Conservation (phyloP, 768 basidiomycete genomes). For the Trametes villosa region DNA sequence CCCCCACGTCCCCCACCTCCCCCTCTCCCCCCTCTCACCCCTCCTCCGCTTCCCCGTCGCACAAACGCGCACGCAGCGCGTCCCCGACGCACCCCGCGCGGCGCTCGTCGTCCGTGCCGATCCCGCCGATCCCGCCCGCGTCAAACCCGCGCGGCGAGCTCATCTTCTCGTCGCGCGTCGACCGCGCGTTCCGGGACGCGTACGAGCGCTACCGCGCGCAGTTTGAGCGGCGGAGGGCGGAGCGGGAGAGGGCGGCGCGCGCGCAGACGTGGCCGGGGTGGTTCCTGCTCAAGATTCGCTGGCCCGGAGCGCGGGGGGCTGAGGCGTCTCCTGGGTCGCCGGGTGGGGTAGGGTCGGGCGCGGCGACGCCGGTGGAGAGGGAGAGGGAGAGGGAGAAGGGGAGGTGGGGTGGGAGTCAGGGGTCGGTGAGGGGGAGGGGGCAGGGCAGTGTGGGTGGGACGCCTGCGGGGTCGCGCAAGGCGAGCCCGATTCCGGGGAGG, state of each 20-base stretch:
- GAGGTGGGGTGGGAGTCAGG: background rate
- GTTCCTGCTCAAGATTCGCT: conserved; percentile 33
- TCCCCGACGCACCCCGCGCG: conserved; percentile 36
- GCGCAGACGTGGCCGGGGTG: conserved; percentile 39
- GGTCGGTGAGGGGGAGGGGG: background rate
- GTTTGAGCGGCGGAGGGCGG: conserved; percentile 81
- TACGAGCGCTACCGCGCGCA: conserved; percentile 91
- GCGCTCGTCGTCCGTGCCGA: conserved; percentile 51
- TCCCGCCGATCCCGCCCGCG: conserved; percentile 87
- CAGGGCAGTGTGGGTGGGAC: background rate
- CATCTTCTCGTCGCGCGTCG: conserved; percentile 91
- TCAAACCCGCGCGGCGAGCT: conserved; percentile 93
- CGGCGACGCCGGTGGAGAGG: background rate
- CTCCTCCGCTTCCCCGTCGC: background rate
- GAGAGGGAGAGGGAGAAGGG: background rate
- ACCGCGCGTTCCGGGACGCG: conserved; percentile 78
- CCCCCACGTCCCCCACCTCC: conserved; percentile 42
- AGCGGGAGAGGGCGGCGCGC: conserved; percentile 50
- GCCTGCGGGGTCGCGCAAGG: conserved; percentile 5
- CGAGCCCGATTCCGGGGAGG: conserved; percentile 5
- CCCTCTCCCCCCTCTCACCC: conserved; percentile 39
- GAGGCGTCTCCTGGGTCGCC: background rate
- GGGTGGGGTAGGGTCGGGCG: background rate
- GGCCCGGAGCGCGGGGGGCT: conserved; percentile 19
- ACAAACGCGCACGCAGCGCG: conserved; percentile 35